Conservation (phyloP, 345 rosid genomes). For the Corchorus olitorius region DNA sequence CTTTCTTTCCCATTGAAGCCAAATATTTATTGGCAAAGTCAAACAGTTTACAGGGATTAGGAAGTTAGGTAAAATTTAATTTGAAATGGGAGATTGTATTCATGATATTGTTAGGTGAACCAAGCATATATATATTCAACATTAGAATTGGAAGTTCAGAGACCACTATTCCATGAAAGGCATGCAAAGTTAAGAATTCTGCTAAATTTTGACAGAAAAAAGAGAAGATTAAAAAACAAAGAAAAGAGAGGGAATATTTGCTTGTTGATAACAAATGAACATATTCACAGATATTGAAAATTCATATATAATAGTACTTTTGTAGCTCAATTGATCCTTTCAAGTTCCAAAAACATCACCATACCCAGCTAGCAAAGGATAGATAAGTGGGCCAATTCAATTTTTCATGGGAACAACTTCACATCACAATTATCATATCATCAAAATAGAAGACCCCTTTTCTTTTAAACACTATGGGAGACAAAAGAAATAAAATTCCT, state of each 20-base stretch:
- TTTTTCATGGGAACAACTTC: background rate
- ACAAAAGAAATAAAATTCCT: background rate
- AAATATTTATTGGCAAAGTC: background rate
- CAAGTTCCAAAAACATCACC: background rate
- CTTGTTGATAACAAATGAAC: background rate
- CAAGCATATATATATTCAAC: background rate
- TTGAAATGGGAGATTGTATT: background rate
- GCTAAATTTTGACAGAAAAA: background rate
- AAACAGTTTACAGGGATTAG: background rate
- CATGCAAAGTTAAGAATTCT: background rate
- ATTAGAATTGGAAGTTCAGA: background rate
- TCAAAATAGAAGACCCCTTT: background rate
- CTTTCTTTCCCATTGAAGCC: background rate
- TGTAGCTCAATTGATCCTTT: background rate
- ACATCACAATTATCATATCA: background rate
- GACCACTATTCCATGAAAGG: background rate
- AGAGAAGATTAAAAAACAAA: background rate
- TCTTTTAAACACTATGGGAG: background rate
- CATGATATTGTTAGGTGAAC: background rate
- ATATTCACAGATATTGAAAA: background rate
- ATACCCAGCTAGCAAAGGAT: background rate
- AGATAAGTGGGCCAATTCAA: background rate
- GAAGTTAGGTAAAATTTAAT: background rate
- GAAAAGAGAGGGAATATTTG: background rate
- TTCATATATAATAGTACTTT: background rate